Conservation (phyloP, 73 alveolate species). For the Paraurostyla sp. region DNA sequence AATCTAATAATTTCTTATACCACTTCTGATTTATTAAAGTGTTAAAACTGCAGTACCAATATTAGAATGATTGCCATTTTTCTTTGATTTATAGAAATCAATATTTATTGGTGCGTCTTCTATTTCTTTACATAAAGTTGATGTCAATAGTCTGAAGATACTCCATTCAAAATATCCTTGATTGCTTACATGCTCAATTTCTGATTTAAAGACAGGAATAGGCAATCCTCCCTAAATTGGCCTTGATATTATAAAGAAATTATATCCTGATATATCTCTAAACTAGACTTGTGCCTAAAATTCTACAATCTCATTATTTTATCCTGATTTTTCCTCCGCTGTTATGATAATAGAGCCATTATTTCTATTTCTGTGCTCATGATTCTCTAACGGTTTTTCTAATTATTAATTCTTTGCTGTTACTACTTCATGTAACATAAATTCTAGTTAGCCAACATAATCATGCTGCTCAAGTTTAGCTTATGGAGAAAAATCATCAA, state of each 20-base stretch:
- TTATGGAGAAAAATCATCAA: conserved; percentile 73
- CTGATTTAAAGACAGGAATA: conserved; percentile 72
- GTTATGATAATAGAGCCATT: conserved; percentile 45
- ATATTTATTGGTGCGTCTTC: conserved; percentile 22
- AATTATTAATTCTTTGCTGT: conserved; percentile 69
- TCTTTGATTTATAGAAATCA: conserved; percentile 37
- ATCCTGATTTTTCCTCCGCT: conserved; percentile 32
- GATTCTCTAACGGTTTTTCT: conserved; percentile 64
- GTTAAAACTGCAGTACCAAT: conserved; percentile 5
- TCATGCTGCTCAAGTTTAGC: conserved; percentile 71
- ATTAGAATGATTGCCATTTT: conserved; percentile 26
- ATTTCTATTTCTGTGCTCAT: conserved; percentile 43
- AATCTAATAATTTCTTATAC: background rate
- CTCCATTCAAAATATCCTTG: conserved; percentile 1
- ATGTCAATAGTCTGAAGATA: background rate
- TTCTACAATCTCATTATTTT: conserved; percentile 52
- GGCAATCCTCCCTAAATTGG: too few relatives aligned
- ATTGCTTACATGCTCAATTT: background rate
- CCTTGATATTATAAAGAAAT: conserved; percentile 9
- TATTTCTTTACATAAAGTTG: conserved; percentile 57
- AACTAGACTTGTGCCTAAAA: conserved; percentile 40
- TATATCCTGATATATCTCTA: conserved; percentile 66
- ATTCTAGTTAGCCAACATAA: conserved; percentile 79
- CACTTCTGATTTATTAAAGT: background rate
- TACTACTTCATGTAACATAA: conserved; percentile 80